Evolutionary conservation across 1,139 yeast species (phyloP), one percentile per base, ranked within the genome.

Genomic region (Casaregolazyma lundiana): DNA sequence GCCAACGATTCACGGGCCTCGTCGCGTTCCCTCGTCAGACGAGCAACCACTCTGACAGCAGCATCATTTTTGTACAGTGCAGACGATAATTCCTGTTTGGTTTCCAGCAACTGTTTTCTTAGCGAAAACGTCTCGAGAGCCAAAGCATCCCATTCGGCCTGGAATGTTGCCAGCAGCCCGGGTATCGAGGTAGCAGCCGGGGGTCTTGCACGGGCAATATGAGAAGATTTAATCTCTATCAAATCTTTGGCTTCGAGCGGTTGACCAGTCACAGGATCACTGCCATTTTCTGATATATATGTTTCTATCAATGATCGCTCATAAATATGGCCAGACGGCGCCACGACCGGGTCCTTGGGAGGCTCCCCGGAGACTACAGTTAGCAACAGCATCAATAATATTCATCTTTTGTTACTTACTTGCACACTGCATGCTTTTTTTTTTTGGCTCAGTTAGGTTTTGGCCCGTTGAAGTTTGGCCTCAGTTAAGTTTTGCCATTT

Each of bases 21-120:
- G 56, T 88, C 95, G 39, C 94, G 67, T 57, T 88, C 96, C 48
- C 73, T 72, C 7, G 82, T 71, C 1, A 89, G 80, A 38, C 75
- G 74, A 0, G 95, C 81, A 0, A 94, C 95, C 2, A 90, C 96
- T 47, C 89, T 71, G 2, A 85, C 80, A 0, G 97, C 95, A 0
- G 97, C 97, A 63, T 90, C 97, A 54, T 84, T 85, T 55, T 82
- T 85, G 59, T 88, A 89, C 35, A 89, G 68, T 0, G 95, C 83
- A 3, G 84, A 68, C 37, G 94, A 82, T 48, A 90, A 67, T 58
- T 88, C 94, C 57, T 84, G 79, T 51, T 84, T 75, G 2, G 92
- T 75, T 30, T 71, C 70, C 43, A 73, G 77, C 42, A 90, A 70
- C 56, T 84, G 90, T 61, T 85, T 85, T 52, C 94, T 73, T 51